Evolutionary conservation across 2,329 filamentous ascomycete genomes (phyloP), one percentile per base, ranked within the genome.

Genomic region (Plenodomus lindquistii): DNA sequence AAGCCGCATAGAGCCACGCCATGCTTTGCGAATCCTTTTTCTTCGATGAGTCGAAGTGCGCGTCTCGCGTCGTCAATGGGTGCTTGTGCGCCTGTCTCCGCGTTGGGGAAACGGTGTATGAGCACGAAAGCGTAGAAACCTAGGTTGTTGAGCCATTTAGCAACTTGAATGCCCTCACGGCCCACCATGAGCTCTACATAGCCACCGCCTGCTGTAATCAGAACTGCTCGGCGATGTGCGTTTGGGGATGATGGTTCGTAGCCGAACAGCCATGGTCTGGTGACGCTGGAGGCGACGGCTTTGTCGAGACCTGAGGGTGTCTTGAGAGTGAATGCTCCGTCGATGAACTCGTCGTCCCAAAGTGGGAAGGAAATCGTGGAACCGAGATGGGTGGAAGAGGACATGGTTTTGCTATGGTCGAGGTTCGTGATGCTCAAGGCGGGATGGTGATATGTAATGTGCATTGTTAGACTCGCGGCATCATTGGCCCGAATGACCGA

Each of bases 151-250:
- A 63, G 41, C 60, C 60, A 61, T 8, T 37, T 44, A 16, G 60
- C 60, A 31, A 61, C 46, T 40, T 54, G 44, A 13, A 57, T 21
- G 15, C 58, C 56, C 50, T 63, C 56, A 27, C 57, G 52, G 24
- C 55, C 60, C 6, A 55, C 52, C 54, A 60, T 55, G 13, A 62
- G 52, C 38, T 58, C 45, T 2, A 55, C 37, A 17, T 61, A 61
- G n/a, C 59, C 55, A 17, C 55, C 59, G 15, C 57, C 55, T 3
- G 50, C 54, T n/a, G 54, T 44, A 16, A 59, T 48, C 2, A 60
- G 40, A 16, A 59, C 40, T 1, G 41, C 43, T 2, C 52, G 47
- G n/a, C 34, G 41, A 20, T 47, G 48, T 10, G 38, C 7, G 7
- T 21, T 40, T 15, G 20, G 2, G 2, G 35, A 19, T 3, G 37